These are phyloP conservation scores for Xylaria sp. DNA, from an alignment of 2,329 filamentous ascomycete species.

Conservation along the genomic window DNA sequence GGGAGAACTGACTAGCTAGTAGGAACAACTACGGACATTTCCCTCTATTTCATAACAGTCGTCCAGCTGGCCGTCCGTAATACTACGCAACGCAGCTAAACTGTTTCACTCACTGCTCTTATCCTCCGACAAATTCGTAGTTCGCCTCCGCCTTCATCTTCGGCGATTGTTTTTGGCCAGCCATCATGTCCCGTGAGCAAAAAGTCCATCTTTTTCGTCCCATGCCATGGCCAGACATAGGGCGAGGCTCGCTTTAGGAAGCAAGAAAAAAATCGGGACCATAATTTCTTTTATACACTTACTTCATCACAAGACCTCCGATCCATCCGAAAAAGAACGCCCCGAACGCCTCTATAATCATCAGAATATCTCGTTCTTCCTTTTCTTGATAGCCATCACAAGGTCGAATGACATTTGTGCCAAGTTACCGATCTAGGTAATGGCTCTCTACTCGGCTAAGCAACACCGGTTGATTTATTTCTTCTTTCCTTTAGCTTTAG, in stretches of 20 bases:
- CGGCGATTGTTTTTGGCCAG: not conserved
- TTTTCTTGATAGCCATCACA: not conserved
- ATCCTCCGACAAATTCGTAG: not conserved
- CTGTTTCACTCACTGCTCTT: not conserved
- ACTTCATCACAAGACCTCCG: constrained; percentile 19
- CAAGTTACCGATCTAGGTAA: not conserved
- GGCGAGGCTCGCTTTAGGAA: constrained; percentile 5
- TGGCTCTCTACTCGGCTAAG: constrained; percentile 4
- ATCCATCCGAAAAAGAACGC: constrained; percentile 17
- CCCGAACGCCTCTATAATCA: constrained; percentile 33
- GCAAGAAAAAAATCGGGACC: constrained; percentile 1
- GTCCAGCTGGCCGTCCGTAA: not conserved
- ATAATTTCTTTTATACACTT: constrained; percentile 28
- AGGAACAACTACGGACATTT: not conserved
- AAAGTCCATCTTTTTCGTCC: not conserved
- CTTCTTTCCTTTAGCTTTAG: constrained; percentile 63
- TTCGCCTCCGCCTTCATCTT: not conserved
- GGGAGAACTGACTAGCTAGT: not conserved
- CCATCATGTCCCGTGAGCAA: not conserved
- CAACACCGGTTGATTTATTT: constrained; percentile 52
- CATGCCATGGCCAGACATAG: not conserved
- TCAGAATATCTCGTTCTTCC: constrained; percentile 18
- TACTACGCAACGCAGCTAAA: constrained; percentile 6
- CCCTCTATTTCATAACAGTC: constrained; percentile 3
- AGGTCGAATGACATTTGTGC: not conserved